A percentile compares a stretch with the other conserved stretches of the same genome.
These are phyloP conservation scores for Barnettozyma populi DNA, from an alignment of 805 yeast genomes.

Conservation along the genomic window DNA sequence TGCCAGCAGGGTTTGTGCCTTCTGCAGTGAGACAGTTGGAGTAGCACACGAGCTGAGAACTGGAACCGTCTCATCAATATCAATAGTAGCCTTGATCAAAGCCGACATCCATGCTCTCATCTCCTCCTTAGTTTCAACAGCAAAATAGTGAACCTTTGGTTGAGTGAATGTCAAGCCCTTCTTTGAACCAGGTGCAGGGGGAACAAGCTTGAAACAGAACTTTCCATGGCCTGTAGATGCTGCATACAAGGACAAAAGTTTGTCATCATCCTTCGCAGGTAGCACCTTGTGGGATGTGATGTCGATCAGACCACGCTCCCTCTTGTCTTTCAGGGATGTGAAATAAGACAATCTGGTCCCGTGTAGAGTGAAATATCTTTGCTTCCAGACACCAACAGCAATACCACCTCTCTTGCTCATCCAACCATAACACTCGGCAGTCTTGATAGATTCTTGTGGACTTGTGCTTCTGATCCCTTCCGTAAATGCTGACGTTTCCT, in stretches of 20 bases:
- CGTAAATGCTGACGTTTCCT: constrained; percentile 70
- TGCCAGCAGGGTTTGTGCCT: constrained; percentile 81
- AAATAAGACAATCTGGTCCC: constrained; percentile 92
- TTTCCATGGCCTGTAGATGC: constrained; percentile 94
- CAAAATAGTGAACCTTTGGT: constrained; percentile 93
- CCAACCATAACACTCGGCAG: constrained; percentile 87
- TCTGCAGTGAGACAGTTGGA: constrained; percentile 85
- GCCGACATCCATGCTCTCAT: constrained; percentile 96
- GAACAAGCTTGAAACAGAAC: constrained; percentile 84
- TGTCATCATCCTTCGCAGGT: constrained; percentile 81
- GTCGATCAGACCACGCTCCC: constrained; percentile 91
- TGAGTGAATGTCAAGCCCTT: constrained; percentile 95
- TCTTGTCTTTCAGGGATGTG: constrained; percentile 65
- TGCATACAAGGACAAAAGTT: constrained; percentile 79
- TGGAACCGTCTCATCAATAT: constrained; percentile 87
- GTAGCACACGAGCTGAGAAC: constrained; percentile 89
- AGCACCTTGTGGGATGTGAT: constrained; percentile 91
- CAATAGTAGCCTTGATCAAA: constrained; percentile 91
- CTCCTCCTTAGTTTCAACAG: constrained; percentile 86
- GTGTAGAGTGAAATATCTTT: constrained; percentile 76
- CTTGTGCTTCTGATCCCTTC: constrained; percentile 80
- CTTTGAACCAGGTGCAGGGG: constrained; percentile 96
- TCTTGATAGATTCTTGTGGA: constrained; percentile 71
- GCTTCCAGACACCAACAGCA: constrained; percentile 87
- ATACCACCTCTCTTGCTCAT: constrained; percentile 88